Base-by-base conservation (phyloP, 2,329 filamentous ascomycete species). In the Aureobasidium mangrovei region DNA sequence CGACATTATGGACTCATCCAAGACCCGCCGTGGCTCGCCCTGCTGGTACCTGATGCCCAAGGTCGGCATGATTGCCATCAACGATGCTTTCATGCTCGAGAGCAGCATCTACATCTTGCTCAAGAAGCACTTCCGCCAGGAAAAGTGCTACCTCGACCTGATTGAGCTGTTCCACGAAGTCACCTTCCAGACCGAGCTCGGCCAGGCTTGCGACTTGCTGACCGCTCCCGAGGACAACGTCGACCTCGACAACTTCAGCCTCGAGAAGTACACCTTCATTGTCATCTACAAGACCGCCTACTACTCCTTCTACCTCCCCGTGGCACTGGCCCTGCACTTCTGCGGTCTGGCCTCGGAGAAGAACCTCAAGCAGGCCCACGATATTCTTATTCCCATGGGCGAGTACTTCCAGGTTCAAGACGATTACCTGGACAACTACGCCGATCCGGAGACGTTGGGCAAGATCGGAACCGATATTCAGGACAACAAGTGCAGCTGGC, bases 371-470 rank as follows among this genome's bases (percentile, higher is more conserved):
- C 85, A 87, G 67, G 86, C 89, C 42, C 82, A 93, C 70, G 84
- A 91, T 61, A 96, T 98, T 67, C 83, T 98, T 57, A 95, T 98
- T 61, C 91, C 91, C 26, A 87, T 97, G 70, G 93, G 93, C 67
- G 91, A 97, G 76, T 98, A 98, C 79, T 98, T 98, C 81, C 93
- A 98, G 75, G 82, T 95, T 60, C 93, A 98, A 74, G 93, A 98
- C 71, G 93, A 98, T 77, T 98, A 93, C 76, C 87, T 98, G 52
- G 93, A 98, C 78, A 95, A 94, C 75, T 98, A 93, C 67, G 93
- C 91, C 64, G 84, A 91, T 63, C 90, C 93, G 38, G 83, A 89
- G 65, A 82, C 90, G 66, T 93, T 98, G 69, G 93, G 93, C 72
- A 98, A 98, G 82, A 95, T 97, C 61, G 93, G 93, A 61, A 98